Evolutionary conservation across 345 rosid species (phyloP), one percentile per base, ranked within the genome.

Genomic region (Crucihimalaya himalaica): DNA sequence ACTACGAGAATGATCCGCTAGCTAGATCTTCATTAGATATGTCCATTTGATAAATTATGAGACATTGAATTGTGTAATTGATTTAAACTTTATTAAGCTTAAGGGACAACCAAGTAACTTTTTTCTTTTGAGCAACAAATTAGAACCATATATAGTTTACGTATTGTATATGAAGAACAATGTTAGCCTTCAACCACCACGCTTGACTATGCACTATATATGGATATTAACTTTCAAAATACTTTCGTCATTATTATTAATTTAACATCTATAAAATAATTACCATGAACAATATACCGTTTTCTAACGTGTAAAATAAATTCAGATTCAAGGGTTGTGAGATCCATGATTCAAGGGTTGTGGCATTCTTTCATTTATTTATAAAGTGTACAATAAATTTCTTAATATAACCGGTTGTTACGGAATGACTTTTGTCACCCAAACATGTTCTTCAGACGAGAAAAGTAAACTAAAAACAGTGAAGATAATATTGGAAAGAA

Each of bases 381-480:
- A n/a, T n/a, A 19, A 25, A 13, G 14, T 10, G 50, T 37, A n/a
- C 37, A 52, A 3, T 34, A 23, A 32, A 32, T 27, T 15, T 20
- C 8, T 57, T 18, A 29, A 19, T 58, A 19, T 29, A 56, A 54
- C 32, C 61, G 71, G 50, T 37, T 72, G 34, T 63, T 42, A 72
- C 53, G 62, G 54, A 54, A 63, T 53, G 76, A 53, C 35, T 40
- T 40, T 52, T 73, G 37, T 54, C 45, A 63, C 77, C 77, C 46
- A 65, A 73, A 65, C 72, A 65, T 73, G 78, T 56, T 74, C 29
- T 56, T 37, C 23, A 47, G 64, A 55, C 28, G 19, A 45, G 27
- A 21, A 65, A 73, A 72, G 25, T 55, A 64, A 42, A 13, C 16
- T 52, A 73, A 73, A 72, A 73, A 72, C 76, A 42, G 56, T 73